Conservation (phyloP, 208 protist species). For the Trypanosoma cruzi region DNA sequence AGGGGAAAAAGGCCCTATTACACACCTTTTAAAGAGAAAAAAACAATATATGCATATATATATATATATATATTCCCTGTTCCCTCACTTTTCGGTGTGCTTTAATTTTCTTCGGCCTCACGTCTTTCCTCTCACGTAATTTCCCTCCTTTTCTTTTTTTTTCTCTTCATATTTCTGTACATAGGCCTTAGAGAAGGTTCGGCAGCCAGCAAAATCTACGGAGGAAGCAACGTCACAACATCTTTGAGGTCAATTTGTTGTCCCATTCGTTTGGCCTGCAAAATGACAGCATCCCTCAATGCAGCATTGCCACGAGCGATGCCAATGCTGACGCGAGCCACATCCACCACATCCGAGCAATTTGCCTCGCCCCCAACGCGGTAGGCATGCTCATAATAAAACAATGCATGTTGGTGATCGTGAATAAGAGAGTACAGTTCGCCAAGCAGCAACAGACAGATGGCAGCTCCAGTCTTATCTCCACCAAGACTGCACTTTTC, state of each 20-base stretch:
- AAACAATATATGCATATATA: too few relatives aligned
- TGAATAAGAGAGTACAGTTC: constrained; percentile 86
- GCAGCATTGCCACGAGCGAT: constrained; percentile 69
- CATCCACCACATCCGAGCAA: constrained; percentile 65
- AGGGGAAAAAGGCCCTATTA: too few relatives aligned
- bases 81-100: neutral
- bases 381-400: constrained; percentile 91
- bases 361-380: constrained; percentile 79
- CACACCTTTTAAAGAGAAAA: too few relatives aligned
- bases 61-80: neutral
- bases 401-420: constrained; percentile 84
- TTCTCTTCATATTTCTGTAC: neutral
- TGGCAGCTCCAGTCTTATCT: constrained; percentile 80
- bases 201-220: constrained; percentile 21
- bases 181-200: neutral
- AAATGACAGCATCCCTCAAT: constrained; percentile 63
- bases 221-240: constrained; percentile 58
- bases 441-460: constrained; percentile 86
- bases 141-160: neutral
- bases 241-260: constrained; percentile 52
- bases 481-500: constrained; percentile 82
- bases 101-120: neutral
- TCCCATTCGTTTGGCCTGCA: constrained; percentile 63
- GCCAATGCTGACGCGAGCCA: constrained; percentile 84
- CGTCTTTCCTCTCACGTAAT: too few relatives aligned